phyloP scores from a whole-genome alignment of 768 basidiomycete species.

The Basidioascus undulatus region DNA sequence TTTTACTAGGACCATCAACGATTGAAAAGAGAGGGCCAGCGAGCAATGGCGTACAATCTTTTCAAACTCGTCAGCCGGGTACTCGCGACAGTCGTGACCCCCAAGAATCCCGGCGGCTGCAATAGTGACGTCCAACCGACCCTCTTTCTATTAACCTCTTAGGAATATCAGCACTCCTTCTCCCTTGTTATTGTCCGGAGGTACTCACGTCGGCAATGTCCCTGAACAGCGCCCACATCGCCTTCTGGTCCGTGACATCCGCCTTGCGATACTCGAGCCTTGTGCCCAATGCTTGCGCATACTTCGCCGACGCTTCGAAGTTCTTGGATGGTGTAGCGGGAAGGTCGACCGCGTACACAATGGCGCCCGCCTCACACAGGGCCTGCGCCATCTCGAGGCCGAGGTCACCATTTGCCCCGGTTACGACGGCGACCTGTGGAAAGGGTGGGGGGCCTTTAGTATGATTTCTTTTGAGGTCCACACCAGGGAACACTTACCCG shows the following conservation, averaged over 20 bases:
- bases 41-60: constrained; percentile 34
- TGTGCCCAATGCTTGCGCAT: constrained; percentile 25
- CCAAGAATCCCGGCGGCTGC: constrained; percentile 55
- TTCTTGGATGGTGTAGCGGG: constrained; percentile 6
- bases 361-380: constrained; percentile 50
- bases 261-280: constrained; percentile 37
- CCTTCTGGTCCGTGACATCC: constrained; percentile 40
- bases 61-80: constrained; percentile 37
- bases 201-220: constrained; percentile 40
- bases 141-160: no score
- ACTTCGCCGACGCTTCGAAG: constrained; percentile 16
- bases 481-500: no score
- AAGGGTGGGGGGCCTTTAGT: no score
- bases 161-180: no score
- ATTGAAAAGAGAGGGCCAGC: no score
- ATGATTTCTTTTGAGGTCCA: no score
- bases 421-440: no score
- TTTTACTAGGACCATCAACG: no score
- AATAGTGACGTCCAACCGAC: constrained; percentile 47
- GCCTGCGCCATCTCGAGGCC: no score
- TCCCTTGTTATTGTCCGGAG: no score
- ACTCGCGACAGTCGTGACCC: constrained; percentile 24
- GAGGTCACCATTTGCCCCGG: no score
- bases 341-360: constrained; percentile 15
- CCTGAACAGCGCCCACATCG: constrained; percentile 31